Conservation (phyloP, 495 filamentous ascomycete species). For the Hypomontagnella monticulosa region DNA sequence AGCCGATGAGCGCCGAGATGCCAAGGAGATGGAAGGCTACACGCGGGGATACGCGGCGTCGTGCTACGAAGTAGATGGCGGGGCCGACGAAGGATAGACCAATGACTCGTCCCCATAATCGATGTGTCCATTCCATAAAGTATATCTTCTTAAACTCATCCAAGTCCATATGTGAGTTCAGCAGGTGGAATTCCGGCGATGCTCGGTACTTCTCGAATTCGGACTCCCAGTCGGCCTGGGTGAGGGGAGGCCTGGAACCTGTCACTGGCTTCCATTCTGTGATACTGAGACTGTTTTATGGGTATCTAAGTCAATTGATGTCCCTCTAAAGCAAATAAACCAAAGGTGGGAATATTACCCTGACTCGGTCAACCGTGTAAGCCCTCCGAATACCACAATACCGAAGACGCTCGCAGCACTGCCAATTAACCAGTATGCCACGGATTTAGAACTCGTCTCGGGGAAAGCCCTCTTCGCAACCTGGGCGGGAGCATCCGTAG, state of each 20-base stretch:
- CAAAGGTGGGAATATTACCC: conserved; percentile 67
- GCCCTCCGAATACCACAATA: conserved; percentile 92
- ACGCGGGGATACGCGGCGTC: conserved; percentile 76
- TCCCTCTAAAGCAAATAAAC: not conserved
- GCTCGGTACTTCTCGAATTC: conserved; percentile 91
- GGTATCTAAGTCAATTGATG: not conserved
- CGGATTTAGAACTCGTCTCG: conserved; percentile 72
- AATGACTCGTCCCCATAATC: conserved; percentile 93
- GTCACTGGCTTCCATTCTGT: conserved; percentile 99
- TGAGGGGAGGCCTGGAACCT: conserved; percentile 86
- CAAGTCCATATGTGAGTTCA: conserved; percentile 91
- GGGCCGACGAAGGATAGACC: conserved; percentile 90
- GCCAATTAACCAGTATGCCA: conserved; percentile 92
- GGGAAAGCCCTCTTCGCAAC: conserved; percentile 64
- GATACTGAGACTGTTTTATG: conserved; percentile 81
- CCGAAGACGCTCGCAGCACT: conserved; percentile 94
- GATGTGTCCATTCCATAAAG: conserved; percentile 99
- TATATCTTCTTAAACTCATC: conserved; percentile 98
- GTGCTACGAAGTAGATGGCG: conserved; percentile 85
- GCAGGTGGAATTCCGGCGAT: conserved; percentile 87
- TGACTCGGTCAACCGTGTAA: conserved; percentile 94
- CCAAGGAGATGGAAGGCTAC: conserved; percentile 83
- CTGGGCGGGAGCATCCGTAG: conserved; percentile 22
- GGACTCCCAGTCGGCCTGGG: conserved; percentile 79
- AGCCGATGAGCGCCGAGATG: conserved; percentile 88